phyloP scores from a whole-genome alignment of 202 grass and related monocot species.

The Musa balbisiana region DNA sequence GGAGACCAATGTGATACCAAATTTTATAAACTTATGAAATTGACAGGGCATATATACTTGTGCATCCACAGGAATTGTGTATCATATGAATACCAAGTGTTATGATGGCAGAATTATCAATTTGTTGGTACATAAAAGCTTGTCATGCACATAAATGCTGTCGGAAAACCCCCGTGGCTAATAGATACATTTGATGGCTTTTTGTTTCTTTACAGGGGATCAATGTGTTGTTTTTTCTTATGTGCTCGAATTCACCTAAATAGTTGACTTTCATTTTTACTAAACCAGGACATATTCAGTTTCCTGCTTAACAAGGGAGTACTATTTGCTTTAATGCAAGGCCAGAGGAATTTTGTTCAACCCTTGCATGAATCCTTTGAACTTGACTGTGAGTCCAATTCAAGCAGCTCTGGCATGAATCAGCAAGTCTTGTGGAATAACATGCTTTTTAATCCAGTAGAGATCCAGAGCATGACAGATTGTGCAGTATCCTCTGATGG shows the following conservation, averaged over 20 bases:
- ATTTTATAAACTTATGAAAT: too few relatives aligned
- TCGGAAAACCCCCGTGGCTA: too few relatives aligned
- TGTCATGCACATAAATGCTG: too few relatives aligned
- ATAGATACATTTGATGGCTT: too few relatives aligned
- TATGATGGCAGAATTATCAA: too few relatives aligned
- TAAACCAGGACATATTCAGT: not conserved
- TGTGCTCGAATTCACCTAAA: not conserved
- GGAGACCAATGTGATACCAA: too few relatives aligned
- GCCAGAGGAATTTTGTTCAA: slow-evolving; percentile 65
- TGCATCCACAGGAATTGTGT: too few relatives aligned
- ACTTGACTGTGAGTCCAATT: slow-evolving; percentile 56
- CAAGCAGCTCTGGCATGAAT: slow-evolving; percentile 54
- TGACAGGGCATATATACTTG: too few relatives aligned
- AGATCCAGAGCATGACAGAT: slow-evolving; percentile 45
- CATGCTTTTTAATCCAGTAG: slow-evolving; percentile 53
- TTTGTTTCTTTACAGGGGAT: too few relatives aligned
- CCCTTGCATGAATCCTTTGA: slow-evolving; percentile 58
- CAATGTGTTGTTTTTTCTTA: not conserved
- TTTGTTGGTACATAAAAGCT: too few relatives aligned
- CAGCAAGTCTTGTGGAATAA: slow-evolving; percentile 73
- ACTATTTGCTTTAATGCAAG: slow-evolving; percentile 48
- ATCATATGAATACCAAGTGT: too few relatives aligned
- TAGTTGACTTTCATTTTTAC: not conserved
- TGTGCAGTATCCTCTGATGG: slow-evolving; percentile 28
- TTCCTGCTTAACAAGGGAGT: not conserved